Conservation (phyloP, 164 flowering plant species). For the Houttuynia cordata region DNA sequence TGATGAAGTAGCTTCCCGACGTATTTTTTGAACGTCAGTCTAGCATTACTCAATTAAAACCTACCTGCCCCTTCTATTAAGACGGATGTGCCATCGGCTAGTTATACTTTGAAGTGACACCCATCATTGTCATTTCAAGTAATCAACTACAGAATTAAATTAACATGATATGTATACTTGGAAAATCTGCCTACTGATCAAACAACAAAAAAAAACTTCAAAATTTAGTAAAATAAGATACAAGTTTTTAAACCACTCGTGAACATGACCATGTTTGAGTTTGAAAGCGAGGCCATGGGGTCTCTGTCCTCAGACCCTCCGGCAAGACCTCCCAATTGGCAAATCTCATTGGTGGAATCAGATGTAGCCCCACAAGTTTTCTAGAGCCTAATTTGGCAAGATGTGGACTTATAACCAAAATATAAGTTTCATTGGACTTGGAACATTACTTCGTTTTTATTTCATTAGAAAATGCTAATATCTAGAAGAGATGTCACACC, state of each 20-base stretch:
- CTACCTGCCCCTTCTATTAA: too few relatives aligned
- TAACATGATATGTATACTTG: not conserved
- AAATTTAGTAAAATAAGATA: not conserved
- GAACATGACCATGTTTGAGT: not conserved
- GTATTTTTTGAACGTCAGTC: too few relatives aligned
- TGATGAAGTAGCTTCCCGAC: too few relatives aligned
- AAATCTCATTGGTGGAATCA: not conserved
- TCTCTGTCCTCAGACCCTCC: slow-evolving; percentile 1
- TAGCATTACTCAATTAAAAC: too few relatives aligned
- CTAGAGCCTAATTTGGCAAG: not conserved
- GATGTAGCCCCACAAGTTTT: not conserved
- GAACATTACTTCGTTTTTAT: not conserved
- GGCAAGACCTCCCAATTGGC: not conserved
- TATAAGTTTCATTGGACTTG: not conserved
- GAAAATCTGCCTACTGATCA: slow-evolving; percentile 6
- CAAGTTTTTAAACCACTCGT: not conserved
- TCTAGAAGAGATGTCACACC: slow-evolving; percentile 3
- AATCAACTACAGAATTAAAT: not conserved
- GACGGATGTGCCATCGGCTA: not conserved
- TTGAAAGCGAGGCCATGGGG: not conserved
- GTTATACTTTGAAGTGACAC: slow-evolving; percentile 1
- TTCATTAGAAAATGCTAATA: not conserved
- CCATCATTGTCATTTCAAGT: not conserved
- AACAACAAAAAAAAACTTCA: not conserved
- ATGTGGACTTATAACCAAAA: not conserved